Evolutionary conservation across 2,329 filamentous ascomycete species (phyloP).

Genomic region (Diplocarpon mali): DNA sequence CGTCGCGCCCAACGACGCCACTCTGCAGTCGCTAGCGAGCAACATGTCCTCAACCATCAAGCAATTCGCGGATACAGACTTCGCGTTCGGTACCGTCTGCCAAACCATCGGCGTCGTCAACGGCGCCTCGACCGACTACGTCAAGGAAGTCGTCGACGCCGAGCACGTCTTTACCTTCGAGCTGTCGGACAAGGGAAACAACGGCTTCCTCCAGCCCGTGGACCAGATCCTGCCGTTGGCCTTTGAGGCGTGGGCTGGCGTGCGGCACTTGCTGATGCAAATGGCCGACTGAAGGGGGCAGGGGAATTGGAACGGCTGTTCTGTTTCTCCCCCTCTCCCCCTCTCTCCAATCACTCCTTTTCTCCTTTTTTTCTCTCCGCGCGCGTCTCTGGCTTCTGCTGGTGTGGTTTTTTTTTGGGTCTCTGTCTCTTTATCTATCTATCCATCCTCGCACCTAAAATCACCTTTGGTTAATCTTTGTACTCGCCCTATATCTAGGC

Average conservation of each 20-base stretch:
- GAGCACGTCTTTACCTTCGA: slow-evolving; percentile 34
- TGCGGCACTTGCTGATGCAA: slow-evolving; percentile 16
- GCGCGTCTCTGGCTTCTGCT: too few relatives aligned
- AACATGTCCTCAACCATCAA: slow-evolving; percentile 42
- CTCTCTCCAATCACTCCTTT: too few relatives aligned
- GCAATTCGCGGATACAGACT: slow-evolving; percentile 38
- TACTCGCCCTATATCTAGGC: too few relatives aligned
- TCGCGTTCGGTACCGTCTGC: slow-evolving; percentile 39
- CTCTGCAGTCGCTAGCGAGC: slow-evolving; percentile 38
- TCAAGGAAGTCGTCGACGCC: slow-evolving; percentile 29
- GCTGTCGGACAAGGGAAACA: slow-evolving; percentile 36
- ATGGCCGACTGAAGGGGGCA: too few relatives aligned
- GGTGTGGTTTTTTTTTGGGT: too few relatives aligned
- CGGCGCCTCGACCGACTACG: slow-evolving; percentile 35
- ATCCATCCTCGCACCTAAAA: too few relatives aligned
- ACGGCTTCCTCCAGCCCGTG: slow-evolving; percentile 39
- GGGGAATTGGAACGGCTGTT: too few relatives aligned
- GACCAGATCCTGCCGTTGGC: slow-evolving; percentile 36
- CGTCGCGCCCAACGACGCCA: slow-evolving; percentile 34
- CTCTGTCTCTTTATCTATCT: too few relatives aligned
- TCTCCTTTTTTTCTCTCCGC: too few relatives aligned
- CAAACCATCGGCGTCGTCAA: slow-evolving; percentile 48
- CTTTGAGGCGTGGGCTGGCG: slow-evolving; percentile 36
- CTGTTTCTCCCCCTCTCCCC: too few relatives aligned
- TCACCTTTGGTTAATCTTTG: too few relatives aligned